Conservation (phyloP, 768 basidiomycete genomes). For the Lactarius hengduanensis region DNA sequence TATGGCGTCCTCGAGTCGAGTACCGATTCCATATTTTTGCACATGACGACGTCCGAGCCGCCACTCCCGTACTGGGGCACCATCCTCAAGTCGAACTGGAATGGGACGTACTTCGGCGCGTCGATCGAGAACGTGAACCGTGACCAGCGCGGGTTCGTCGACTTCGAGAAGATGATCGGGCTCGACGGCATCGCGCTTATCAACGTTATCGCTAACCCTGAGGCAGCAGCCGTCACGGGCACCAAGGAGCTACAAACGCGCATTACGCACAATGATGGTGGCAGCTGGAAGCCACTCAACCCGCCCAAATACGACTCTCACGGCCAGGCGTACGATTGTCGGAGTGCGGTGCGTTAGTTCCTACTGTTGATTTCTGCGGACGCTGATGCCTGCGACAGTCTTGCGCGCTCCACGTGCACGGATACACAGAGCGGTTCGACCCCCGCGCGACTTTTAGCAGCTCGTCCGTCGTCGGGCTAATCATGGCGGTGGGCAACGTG, state of each 20-base stretch:
- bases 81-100: constrained; percentile 95
- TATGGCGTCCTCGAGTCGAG: constrained; percentile 94
- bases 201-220: constrained; percentile 83
- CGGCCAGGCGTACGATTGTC: constrained; percentile 69
- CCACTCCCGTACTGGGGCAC: constrained; percentile 81
- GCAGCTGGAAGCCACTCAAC: constrained; percentile 79
- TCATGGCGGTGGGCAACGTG: constrained; percentile 97
- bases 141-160: constrained; percentile 83
- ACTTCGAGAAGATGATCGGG: constrained; percentile 97
- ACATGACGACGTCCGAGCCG: constrained; percentile 87
- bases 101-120: constrained; percentile 94
- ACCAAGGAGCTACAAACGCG: constrained; percentile 75
- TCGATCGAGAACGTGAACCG: constrained; percentile 89
- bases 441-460: constrained; percentile 92
- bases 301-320: constrained; percentile 78
- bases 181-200: constrained; percentile 94
- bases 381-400: constrained; percentile 44
- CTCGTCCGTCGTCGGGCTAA: constrained; percentile 85
- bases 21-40: constrained; percentile 91
- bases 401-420: constrained; percentile 89
- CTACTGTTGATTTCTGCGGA: constrained; percentile 22
- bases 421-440: constrained; percentile 91
- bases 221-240: constrained; percentile 67
- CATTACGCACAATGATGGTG: constrained; percentile 98
- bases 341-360: constrained; percentile 51